Evolutionary conservation across 129 eudicot genomes (phyloP).

Genomic region (Centaurea solstitialis): DNA sequence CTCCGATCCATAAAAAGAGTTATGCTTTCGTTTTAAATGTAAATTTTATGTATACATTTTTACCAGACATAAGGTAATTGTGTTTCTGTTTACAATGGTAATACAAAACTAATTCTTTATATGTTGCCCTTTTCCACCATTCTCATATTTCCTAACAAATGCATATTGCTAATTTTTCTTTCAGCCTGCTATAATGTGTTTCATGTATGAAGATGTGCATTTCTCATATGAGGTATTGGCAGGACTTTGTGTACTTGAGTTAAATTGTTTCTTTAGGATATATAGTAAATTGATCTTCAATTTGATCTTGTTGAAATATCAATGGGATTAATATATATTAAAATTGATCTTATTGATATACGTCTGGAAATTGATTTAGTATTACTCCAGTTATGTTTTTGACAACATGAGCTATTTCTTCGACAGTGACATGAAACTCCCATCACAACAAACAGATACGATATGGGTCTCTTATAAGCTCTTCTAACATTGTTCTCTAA

Average conservation of each 20-base stretch:
- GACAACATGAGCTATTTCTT: no score
- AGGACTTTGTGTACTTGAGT: neutral
- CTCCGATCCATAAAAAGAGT: no score
- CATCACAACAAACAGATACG: constrained; percentile 46
- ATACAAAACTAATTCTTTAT: constrained; percentile 6
- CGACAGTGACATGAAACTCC: no score
- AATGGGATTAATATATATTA: no score
- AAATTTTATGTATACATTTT: no score
- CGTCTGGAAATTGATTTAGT: no score
- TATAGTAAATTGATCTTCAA: no score
- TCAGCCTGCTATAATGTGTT: constrained; percentile 98
- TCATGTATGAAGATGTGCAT: constrained; percentile 65
- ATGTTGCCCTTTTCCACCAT: neutral
- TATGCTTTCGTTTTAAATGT: no score
- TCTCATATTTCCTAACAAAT: neutral
- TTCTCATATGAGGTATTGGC: constrained; percentile 87
- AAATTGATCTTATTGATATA: no score
- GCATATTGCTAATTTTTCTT: constrained; percentile 3
- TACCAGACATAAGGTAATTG: no score
- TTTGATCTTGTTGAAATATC: no score
- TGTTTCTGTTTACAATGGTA: neutral
- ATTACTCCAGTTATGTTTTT: no score
- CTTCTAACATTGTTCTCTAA: constrained; percentile 47
- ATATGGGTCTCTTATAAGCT: constrained; percentile 32
- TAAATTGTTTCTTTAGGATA: neutral